These are phyloP conservation scores for Krasilnikovozyma curviuscula DNA, from an alignment of 768 basidiomycete species.

Conservation along the genomic window DNA sequence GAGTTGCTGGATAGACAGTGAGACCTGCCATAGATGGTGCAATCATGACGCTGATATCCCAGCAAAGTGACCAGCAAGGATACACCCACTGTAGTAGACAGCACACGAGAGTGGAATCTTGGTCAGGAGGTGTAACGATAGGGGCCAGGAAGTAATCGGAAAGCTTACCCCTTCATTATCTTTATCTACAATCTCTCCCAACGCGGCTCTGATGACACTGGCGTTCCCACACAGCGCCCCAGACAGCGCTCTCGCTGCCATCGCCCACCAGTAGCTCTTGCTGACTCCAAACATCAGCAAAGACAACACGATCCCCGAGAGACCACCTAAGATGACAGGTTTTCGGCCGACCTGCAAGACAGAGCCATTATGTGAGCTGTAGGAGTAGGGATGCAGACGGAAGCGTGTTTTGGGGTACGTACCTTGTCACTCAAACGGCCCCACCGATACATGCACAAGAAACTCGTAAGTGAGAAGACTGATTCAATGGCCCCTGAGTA, in stretches of 20 bases:
- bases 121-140: constrained; percentile 11
- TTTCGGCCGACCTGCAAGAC: constrained; percentile 25
- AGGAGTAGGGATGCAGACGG: too few relatives aligned
- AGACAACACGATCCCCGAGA: constrained; percentile 22
- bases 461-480: constrained; percentile 7
- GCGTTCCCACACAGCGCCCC: background rate
- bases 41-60: constrained; percentile 14
- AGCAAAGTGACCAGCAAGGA: constrained; percentile 13
- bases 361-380: too few relatives aligned
- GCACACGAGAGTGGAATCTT: too few relatives aligned
- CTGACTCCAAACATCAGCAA: constrained; percentile 11
- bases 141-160: too few relatives aligned
- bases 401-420: too few relatives aligned
- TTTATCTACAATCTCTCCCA: constrained; percentile 17
- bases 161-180: too few relatives aligned
- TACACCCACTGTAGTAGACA: too few relatives aligned
- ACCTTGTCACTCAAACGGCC: constrained; percentile 14
- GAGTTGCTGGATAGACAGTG: constrained; percentile 6
- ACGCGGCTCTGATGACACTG: constrained; percentile 5
- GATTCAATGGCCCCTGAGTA: constrained; percentile 15
- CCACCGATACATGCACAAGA: constrained; percentile 15
- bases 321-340: constrained; percentile 24
- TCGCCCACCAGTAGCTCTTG: constrained; percentile 12
- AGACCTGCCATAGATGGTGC: constrained; percentile 13
- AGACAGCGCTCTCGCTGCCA: constrained; percentile 12